These are phyloP conservation scores for Aquanectria penicillioides DNA, from an alignment of 2,329 filamentous ascomycete genomes.

Conservation along the genomic window DNA sequence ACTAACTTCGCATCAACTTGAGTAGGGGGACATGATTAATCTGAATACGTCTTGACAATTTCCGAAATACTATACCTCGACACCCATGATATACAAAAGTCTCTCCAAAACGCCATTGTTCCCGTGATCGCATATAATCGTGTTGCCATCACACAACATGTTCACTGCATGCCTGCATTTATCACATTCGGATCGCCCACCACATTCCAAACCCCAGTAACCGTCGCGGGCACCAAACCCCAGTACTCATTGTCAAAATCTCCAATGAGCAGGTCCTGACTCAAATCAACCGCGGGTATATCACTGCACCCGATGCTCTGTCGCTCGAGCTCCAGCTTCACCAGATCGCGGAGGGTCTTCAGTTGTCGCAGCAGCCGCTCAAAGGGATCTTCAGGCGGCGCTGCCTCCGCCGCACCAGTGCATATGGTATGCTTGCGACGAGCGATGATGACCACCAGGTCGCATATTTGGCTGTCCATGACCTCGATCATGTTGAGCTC, in stretches of 20 bases:
- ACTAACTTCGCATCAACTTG: too few species aligned
- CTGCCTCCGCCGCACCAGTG: conserved; percentile 17
- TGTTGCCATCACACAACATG: neutral
- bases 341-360: conserved; percentile 43
- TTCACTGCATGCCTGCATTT: conserved; percentile 25
- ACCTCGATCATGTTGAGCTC: conserved; percentile 47
- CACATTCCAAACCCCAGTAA: conserved; percentile 44
- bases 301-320: conserved; percentile 34
- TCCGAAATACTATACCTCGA: too few species aligned
- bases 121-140: neutral
- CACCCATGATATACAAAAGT: too few species aligned
- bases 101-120: neutral
- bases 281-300: conserved; percentile 30
- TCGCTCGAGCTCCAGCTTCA: conserved; percentile 44
- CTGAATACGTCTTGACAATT: too few species aligned
- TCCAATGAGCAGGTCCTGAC: conserved; percentile 35
- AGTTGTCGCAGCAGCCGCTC: conserved; percentile 46
- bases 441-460: conserved; percentile 43
- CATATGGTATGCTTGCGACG: conserved; percentile 42
- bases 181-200: conserved; percentile 41
- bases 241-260: conserved; percentile 41
- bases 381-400: conserved; percentile 44
- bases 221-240: conserved; percentile 36
- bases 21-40: too few species aligned
- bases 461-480: conserved; percentile 42